Base-by-base conservation (phyloP, 192 early-diverging fungal genomes). In the Fimicolochytrium jonesii region DNA sequence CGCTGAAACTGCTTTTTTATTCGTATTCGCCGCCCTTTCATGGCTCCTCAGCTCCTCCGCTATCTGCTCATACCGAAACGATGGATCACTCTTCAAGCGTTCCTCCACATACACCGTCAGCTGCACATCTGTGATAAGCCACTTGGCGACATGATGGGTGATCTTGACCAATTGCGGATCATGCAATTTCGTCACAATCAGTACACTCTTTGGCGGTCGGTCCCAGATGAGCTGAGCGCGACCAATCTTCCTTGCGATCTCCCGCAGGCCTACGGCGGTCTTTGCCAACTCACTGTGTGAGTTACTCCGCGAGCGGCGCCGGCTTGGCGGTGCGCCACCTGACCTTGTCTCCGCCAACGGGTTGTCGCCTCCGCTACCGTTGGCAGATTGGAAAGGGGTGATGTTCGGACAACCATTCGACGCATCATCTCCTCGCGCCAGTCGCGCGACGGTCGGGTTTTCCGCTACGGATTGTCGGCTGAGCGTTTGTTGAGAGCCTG, bases 201-300 rank as follows among this genome's bases (percentile, higher is more conserved):
- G 39, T 5, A 80, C 65, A 2, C 59, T 76, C 15, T 64, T 58
- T 15, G 78, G 78, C 20, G 67, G 66, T 0, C 34, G 35, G 50
- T 78, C 78, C 78, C 78, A 80, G 37, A 65, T 61, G 7, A 80
- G 68, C 63, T 52, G 60, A 36, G 64, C 78, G 69, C 78, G 61
- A 64, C 75, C 78, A 55, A 80, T 73, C 59, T 80, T 75, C 30
- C 73, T 76, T 1, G 78, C 78, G 45, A 80, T 63, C 43, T 80
- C 70, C 5, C 78, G 66, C 36, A 80, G 55, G 15, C 73, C 75
- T 23, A 80, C 78, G 4, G 76, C 68, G 2, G 72, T 80, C 35
- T 78, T 80, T 6, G 78, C 75, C 15, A 80, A 61, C 28, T 58
- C 56, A 6, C 51, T 39, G 58, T 78, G 77, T 26, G 62, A 64